phyloP scores from a whole-genome alignment of 164 flowering plant genomes.

The Macadamia tetraphylla region DNA sequence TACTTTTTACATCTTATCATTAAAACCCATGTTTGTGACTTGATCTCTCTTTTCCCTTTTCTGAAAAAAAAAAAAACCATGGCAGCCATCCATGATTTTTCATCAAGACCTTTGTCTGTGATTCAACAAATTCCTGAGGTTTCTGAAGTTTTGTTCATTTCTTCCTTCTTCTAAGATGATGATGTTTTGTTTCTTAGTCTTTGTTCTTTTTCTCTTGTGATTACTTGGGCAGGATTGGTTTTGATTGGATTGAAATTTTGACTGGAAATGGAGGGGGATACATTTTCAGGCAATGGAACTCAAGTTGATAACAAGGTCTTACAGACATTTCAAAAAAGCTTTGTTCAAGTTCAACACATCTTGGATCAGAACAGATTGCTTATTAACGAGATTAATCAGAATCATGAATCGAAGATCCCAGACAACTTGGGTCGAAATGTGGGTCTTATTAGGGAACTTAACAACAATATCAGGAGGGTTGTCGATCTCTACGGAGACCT shows the following conservation, averaged over 20 bases:
- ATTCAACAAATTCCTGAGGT: slow-evolving; percentile 15
- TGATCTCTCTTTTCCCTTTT: slow-evolving; percentile 10
- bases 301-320: slow-evolving; percentile 62
- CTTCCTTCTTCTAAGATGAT: not conserved
- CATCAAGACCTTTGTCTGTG: slow-evolving; percentile 28
- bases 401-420: slow-evolving; percentile 72
- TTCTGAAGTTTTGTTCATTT: slow-evolving; percentile 13
- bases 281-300: slow-evolving; percentile 48
- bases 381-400: slow-evolving; percentile 81
- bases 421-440: slow-evolving; percentile 69
- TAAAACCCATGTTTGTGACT: slow-evolving; percentile 8
- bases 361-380: slow-evolving; percentile 71
- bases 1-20: slow-evolving; percentile 30
- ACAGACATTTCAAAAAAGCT: slow-evolving; percentile 63
- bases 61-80: slow-evolving; percentile 6
- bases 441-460: slow-evolving; percentile 75
- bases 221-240: slow-evolving; percentile 12
- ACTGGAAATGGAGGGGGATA: slow-evolving; percentile 54
- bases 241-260: slow-evolving; percentile 12
- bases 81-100: slow-evolving; percentile 39
- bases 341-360: slow-evolving; percentile 61
- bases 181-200: not conserved
- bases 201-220: not conserved
- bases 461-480: slow-evolving; percentile 77
- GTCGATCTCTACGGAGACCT: slow-evolving; percentile 77